Base-by-base conservation (phyloP, 208 protist genomes). In the Endotrypanum monterogeii region DNA sequence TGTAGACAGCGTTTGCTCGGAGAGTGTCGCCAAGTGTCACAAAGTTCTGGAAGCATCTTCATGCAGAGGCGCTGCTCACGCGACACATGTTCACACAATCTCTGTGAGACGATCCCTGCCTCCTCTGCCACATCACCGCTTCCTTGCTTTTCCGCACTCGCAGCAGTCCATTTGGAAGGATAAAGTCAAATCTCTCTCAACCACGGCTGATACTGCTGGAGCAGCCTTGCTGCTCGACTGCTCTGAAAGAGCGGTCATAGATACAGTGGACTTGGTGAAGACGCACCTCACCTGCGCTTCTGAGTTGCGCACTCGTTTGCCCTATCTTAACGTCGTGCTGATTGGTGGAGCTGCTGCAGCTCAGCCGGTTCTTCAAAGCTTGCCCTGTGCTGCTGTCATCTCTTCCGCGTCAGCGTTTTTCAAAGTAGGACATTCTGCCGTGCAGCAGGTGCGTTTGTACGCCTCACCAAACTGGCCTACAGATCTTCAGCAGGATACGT, bases 391-490 rank as follows among this genome's bases (percentile, higher is more conserved):
- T 25, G 83, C 85, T 12, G 66, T 92, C 39, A 79, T 93, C 3
- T 85, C 88, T 9, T 69, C 78, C 18, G 80, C 73, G 30, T 89
- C 88, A 16, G 77, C 73, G 2, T 81, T 89, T 68, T 56, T 30
- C 39, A 52, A 79, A 52, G 41, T 61, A 57, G 58, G 58, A 30
- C 70, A 85, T 65, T 55, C 78, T 16, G 83, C 72, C 58, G 67
- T 93, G 67, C 90, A 93, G 80, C 83, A 91, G 78, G 85, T 95
- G 74, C 84, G 85, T 20, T 66, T 89, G 37, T 93, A 85, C 78
- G 70, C 84, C 8, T 62, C 73, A 41, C 46, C 76, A n/a, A 71
- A 72, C 18, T 91, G 86, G 75, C 79, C 85, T n/a, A 35, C 44
- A 11, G 82, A 89, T 44, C 70, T 87, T 16, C 77, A 82, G 73